Evolutionary conservation across 2,329 filamentous ascomycete genomes (phyloP), one percentile per base, ranked within the genome.

Genomic region (Fusarium marasasianum): DNA sequence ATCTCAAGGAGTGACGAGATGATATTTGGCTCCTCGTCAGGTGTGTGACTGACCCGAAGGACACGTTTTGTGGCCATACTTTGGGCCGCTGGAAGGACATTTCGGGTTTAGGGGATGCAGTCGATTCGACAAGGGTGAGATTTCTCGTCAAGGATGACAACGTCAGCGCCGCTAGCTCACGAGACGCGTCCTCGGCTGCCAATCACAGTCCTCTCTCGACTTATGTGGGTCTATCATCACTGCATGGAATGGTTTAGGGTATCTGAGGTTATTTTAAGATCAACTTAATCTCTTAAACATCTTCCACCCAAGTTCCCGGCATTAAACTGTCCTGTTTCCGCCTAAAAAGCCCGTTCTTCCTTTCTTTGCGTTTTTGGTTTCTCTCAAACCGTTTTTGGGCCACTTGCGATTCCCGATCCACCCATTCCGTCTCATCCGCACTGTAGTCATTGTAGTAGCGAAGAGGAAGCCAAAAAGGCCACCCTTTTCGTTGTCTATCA

Each of bases 1-100:
- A 63, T 69, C 12, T 76, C n/a, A 0, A 76, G 20, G 8, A 76
- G 26, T 5, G 63, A 51, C 6, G 63, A 41, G 1, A 74, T 20
- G 11, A 63, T 22, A 1, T 26, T 47, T 0, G 15, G 4, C 17
- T 35, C 17, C 3, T 40, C 12, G 6, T 26, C 14, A 8, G 44
- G 5, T 56, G 10, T 5, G 3, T 18, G 1, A 6, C 18, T 26
- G 11, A 24, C 51, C 8, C 24, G 22, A 35, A 17, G n/a, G 24
- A 9, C 15, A 22, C 29, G 29, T 18, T 51, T 58, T 40, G 37
- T 13, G 15, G 35, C 55, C 71, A 73, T 73, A 20, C 33, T 53
- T 22, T 40, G 4, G 35, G 15, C 15, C 17, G 6, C 13, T 29
- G 18, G 9, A 29, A 31, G n/a, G 8, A 50, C 66, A 71, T 70